These are phyloP conservation scores for Microstegium vimineum DNA, from an alignment of 176 grass and related monocot genomes.

Conservation along the genomic window DNA sequence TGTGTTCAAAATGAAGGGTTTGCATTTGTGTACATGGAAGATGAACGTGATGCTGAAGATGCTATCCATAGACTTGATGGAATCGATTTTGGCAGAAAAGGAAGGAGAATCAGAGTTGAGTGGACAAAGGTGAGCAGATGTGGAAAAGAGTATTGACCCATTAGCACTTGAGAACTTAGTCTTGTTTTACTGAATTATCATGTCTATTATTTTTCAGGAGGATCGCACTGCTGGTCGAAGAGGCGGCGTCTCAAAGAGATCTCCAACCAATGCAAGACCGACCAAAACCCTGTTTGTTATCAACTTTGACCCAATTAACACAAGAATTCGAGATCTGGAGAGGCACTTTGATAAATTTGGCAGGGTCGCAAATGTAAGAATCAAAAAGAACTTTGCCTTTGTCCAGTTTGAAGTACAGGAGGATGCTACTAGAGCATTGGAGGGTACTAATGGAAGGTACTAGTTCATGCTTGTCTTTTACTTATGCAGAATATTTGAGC, in stretches of 20 bases:
- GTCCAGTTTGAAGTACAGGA: slow-evolving; percentile 86
- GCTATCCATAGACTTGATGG: slow-evolving; percentile 81
- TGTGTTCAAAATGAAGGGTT: slow-evolving; percentile 60
- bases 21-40: slow-evolving; percentile 99
- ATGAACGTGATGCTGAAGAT: slow-evolving; percentile 91
- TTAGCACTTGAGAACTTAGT: not conserved
- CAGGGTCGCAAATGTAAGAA: slow-evolving; percentile 78
- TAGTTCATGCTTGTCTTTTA: not conserved
- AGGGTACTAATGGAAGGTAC: slow-evolving; percentile 83
- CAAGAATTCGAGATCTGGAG: slow-evolving; percentile 88
- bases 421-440: slow-evolving; percentile 90
- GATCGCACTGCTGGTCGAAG: slow-evolving; percentile 64
- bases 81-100: slow-evolving; percentile 90
- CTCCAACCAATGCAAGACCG: slow-evolving; percentile 63
- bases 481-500: not conserved
- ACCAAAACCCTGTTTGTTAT: slow-evolving; percentile 98
- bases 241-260: slow-evolving; percentile 68
- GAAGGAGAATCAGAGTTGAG: slow-evolving; percentile 77
- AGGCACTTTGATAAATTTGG: slow-evolving; percentile 91
- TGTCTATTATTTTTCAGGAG: slow-evolving; percentile 53
- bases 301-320: slow-evolving; percentile 95
- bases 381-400: slow-evolving; percentile 95
- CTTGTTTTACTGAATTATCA: not conserved
- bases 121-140: slow-evolving; percentile 72
- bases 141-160: slow-evolving; percentile 1